Percentiles rank a stretch among this genome's conserved stretches.
Evolutionary conservation across 495 filamentous ascomycete species (phyloP).

Genomic region (Stereocaulon alpinum): DNA sequence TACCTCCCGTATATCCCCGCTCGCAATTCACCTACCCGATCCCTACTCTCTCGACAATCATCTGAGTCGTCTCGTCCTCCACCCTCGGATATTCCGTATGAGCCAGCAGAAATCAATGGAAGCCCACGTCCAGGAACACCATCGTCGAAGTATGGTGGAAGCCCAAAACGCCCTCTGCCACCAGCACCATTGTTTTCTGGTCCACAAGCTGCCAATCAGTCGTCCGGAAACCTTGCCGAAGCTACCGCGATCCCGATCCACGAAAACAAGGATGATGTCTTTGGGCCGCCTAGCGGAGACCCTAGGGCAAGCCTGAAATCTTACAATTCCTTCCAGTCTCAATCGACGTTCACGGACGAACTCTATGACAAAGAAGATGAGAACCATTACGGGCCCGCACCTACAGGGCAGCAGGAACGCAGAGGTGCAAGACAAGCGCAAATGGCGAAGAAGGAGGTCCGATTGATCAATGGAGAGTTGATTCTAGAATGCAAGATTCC

Average conservation of each 20-base stretch:
- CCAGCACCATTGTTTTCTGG: constrained; percentile 75
- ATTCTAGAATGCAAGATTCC: constrained; percentile 99
- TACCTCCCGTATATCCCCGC: constrained; percentile 46
- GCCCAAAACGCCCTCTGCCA: constrained; percentile 77
- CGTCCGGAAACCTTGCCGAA: constrained; percentile 34
- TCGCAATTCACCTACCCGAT: constrained; percentile 49
- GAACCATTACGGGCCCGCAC: constrained; percentile 76
- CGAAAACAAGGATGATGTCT: constrained; percentile 61
- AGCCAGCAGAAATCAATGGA: constrained; percentile 80
- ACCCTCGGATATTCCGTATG: constrained; percentile 59
- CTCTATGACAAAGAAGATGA: constrained; percentile 31
- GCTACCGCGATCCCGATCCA: constrained; percentile 43
- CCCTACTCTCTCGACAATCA: constrained; percentile 55
- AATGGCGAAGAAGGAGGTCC: constrained; percentile 88
- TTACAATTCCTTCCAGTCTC: constrained; percentile 53
- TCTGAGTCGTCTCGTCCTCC: constrained; percentile 61
- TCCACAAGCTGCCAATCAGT: constrained; percentile 32
- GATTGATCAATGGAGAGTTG: constrained; percentile 91
- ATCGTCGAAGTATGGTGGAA: constrained; percentile 74
- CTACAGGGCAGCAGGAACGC: constrained; percentile 72
- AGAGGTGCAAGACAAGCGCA: constrained; percentile 72
- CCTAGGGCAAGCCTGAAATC: constrained; percentile 40
- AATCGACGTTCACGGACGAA: constrained; percentile 56
- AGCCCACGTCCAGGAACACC: constrained; percentile 84
- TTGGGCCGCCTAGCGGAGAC: constrained; percentile 39